Evolutionary conservation across 352 stramenopile species (phyloP), one percentile per base, ranked within the genome.

Genomic region (Globisporangium canariense): DNA sequence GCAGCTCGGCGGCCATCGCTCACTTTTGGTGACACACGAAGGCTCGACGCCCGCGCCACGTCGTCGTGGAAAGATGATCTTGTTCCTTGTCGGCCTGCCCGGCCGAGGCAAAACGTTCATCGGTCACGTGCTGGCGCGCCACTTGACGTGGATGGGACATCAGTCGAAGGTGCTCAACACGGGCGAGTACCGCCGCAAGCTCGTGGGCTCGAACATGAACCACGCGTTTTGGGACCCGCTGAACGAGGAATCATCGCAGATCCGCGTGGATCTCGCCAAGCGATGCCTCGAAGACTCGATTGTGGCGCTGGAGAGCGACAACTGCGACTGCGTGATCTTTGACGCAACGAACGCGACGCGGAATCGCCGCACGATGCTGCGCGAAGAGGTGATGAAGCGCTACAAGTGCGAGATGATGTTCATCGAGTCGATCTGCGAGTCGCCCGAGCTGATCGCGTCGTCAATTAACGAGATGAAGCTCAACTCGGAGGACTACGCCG

Each of bases 381-480:
- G 78, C 49, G 73, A 81, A 5, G 69, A 86, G 52, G 79, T 91
- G 25, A 55, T 68, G 57, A 64, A 79, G 67, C 79, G 80, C 14
- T 90, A 76, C 69, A 91, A 89, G 69, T 92, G 83, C 64, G 83
- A 92, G 45, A 72, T 89, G 66, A 86, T 92, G 70, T 92, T 92
- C 57, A 91, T 94, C 66, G 85, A 94, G 73, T 91, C 82, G 3
- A 79, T 94, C 43, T 90, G 82, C 53, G 81, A 93, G 40, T 73
- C 81, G 32, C 77, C 81, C 2, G 76, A 91, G 20, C 73, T 94
- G 9, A 87, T 94, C 43, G 81, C 77, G 41, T 86, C 83, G 10
- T 90, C 83, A 30, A 90, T 94, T 52, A 91, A 93, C 63, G 83
- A 91, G 60, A 94, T 93, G 83, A 93, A 92, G 63, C 64, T 93